Base-by-base conservation (phyloP, 2,329 filamentous ascomycete genomes). In the Sclerotinia glacialis region DNA sequence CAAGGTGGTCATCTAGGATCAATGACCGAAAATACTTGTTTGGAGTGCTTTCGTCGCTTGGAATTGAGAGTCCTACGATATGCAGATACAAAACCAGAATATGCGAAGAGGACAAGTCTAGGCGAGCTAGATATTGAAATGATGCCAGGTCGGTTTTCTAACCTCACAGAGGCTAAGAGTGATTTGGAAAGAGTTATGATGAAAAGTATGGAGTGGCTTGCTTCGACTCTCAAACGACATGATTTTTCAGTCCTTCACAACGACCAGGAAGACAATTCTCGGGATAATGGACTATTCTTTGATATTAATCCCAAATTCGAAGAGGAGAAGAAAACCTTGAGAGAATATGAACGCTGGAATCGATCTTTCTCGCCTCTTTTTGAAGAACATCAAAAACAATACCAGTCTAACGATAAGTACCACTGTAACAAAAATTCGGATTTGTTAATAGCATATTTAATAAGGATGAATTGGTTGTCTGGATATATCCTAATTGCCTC, bases 321-420 rank as follows among this genome's bases (percentile, higher is more conserved):
- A 40, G 70, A 73, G 46, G 64, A 69, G 21, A 52, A 67, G 5
- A 66, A 60, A 23, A 72, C 68, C 1, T 31, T 73, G 40, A 68
- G 68, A n/a, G 71, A 72, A 60, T 73, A 70, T 44, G 69, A 71
- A 52, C 67, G 70, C 6, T 73, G 72, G 72, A 69, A 72, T 50
- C 66, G 66, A n/a, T 69, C 72, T 3, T 73, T 72, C 31, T 37
- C 66, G 18, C 71, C 69, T 5, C 60, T 73, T 9, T 65, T 59
- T 16, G 62, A 65, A 47, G 44, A 49, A 5, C 53, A 21, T 14
- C 52, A 46, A 28, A 49, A 58, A 14, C n/a, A 12, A 60, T 60
- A 21, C n/a, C 58, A 49, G 12, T 23, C 66, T 69, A 8, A 70
- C 67, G 21, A 72, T 49, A 70, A 37, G 44, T 60, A 49, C 37